These are phyloP conservation scores for Boletus rubroflammeus DNA, from an alignment of 768 basidiomycete genomes.

Conservation along the genomic window DNA sequence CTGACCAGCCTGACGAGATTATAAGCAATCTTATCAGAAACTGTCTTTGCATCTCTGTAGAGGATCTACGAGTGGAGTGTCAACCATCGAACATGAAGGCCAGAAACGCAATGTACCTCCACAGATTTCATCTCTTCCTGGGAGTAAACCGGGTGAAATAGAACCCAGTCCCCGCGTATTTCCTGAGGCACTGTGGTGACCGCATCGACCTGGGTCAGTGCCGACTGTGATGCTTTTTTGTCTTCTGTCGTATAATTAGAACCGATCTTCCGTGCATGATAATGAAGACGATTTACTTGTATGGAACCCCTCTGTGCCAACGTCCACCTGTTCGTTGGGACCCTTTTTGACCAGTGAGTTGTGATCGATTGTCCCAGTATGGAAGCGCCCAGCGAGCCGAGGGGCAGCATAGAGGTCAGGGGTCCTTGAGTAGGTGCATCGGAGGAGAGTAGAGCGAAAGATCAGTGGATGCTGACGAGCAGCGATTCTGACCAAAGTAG, in stretches of 20 bases:
- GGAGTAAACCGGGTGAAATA: slow-evolving; percentile 92
- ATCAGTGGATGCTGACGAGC: slow-evolving; percentile 6
- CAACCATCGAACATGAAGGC: not conserved
- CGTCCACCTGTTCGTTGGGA: slow-evolving; percentile 19
- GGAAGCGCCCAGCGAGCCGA: slow-evolving; percentile 17
- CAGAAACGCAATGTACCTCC: slow-evolving; percentile 40
- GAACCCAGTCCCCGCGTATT: slow-evolving; percentile 79
- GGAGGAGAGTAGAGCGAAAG: slow-evolving; percentile 11
- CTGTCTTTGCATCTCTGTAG: slow-evolving; percentile 56
- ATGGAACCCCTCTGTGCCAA: slow-evolving; percentile 37
- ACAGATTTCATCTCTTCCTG: slow-evolving; percentile 68
- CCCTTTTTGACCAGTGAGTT: slow-evolving; percentile 24
- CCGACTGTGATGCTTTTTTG: slow-evolving; percentile 13
- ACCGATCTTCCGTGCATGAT: not conserved
- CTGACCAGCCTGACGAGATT: slow-evolving; percentile 55
- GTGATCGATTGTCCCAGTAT: slow-evolving; percentile 22
- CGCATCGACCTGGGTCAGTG: slow-evolving; percentile 34
- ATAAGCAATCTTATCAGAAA: slow-evolving; percentile 71
- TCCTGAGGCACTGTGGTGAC: slow-evolving; percentile 53
- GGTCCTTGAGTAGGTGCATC: not conserved
- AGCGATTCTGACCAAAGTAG: slow-evolving; percentile 10
- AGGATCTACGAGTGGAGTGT: slow-evolving; percentile 51
- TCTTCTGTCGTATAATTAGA: slow-evolving; percentile 23
- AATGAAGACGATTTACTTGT: slow-evolving; percentile 19
- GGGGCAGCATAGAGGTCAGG: slow-evolving; percentile 1